Evolutionary conservation across 306 rosid genomes (phyloP), one percentile per base, ranked within the genome.

Genomic region (Macrotyloma uniflorum): DNA sequence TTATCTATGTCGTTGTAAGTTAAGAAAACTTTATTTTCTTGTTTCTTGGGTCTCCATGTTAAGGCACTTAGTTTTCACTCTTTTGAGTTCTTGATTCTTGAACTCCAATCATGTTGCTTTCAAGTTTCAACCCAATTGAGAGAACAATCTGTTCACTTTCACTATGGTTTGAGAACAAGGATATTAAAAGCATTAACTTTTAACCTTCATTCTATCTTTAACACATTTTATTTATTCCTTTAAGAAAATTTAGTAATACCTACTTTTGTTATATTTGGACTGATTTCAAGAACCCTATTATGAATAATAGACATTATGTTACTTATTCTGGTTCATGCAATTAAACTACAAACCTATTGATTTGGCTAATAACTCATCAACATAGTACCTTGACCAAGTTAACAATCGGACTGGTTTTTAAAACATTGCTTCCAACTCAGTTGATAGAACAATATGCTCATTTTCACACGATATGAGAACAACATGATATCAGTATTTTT

Each of bases 1-100:
- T 43, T 18, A 22, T 93, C 68, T 93, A 93, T 77, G 91, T 72
- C 30, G 16, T 79, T 57, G 98, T 93, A 87, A 88, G 98, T 82
- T 84, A 6, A 61, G 35, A 67, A 30, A 49, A 55, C 32, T 16
- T n/a, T 7, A 9, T 51, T 45, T 10, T 55, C 28, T 71, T 32
- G 14, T 64, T 58, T 66, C n/a, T 75, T 43, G 51, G 23, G 50
- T 3, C 11, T n/a, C 18, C 40, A 15, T 57, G 53, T 8, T 42
- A 28, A 30, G 53, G 28, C 72, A 43, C 57, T 53, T 22, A 23
- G 19, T 45, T 57, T 38, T 79, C 70, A 54, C 42, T 66, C 43
- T 57, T 47, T 59, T 49, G 35, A 2, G 42, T 36, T 13, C 46
- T 7, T 18, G 53, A n/a, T 50, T 49, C 42, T 36, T 36, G 47